Conservation (phyloP, 371 early-diverging fungal genomes). For the Circinella umbellata region DNA sequence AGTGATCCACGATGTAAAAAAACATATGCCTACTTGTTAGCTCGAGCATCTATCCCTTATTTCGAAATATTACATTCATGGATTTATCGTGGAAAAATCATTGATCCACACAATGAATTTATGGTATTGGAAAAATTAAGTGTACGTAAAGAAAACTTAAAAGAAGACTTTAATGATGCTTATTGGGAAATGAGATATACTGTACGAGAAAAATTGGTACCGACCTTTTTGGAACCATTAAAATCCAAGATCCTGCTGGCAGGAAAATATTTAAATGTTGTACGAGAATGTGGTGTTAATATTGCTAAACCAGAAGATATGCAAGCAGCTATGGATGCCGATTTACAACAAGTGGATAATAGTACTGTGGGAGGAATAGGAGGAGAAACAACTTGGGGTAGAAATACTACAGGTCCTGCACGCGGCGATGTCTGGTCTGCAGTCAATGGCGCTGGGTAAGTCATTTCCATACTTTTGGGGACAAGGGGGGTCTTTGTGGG, state of each 20-base stretch:
- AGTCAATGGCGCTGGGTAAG: conserved; percentile 66
- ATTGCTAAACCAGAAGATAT: conserved; percentile 54
- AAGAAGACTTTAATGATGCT: conserved; percentile 76
- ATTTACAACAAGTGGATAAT: background rate
- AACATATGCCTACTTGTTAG: conserved; percentile 78
- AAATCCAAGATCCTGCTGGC: conserved; percentile 84
- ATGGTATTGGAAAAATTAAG: conserved; percentile 76
- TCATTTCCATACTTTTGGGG: background rate
- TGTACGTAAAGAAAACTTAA: conserved; percentile 66
- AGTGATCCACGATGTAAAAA: conserved; percentile 78
- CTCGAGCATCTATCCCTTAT: conserved; percentile 83
- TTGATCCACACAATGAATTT: conserved; percentile 88
- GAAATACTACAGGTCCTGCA: conserved; percentile 21
- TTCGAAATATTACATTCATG: conserved; percentile 81
- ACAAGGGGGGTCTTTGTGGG: background rate
- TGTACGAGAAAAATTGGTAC: conserved; percentile 65
- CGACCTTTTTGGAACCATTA: conserved; percentile 76
- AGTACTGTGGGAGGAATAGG: background rate
- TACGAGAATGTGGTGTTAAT: conserved; percentile 82
- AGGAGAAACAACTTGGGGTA: conserved; percentile 5
- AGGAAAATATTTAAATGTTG: conserved; percentile 94
- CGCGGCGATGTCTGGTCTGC: conserved; percentile 59
- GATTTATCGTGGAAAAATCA: conserved; percentile 88
- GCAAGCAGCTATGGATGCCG: conserved; percentile 29
- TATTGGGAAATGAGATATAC: conserved; percentile 88